phyloP scores from a whole-genome alignment of 176 grass and related monocot genomes.

The Otatea glauca region DNA sequence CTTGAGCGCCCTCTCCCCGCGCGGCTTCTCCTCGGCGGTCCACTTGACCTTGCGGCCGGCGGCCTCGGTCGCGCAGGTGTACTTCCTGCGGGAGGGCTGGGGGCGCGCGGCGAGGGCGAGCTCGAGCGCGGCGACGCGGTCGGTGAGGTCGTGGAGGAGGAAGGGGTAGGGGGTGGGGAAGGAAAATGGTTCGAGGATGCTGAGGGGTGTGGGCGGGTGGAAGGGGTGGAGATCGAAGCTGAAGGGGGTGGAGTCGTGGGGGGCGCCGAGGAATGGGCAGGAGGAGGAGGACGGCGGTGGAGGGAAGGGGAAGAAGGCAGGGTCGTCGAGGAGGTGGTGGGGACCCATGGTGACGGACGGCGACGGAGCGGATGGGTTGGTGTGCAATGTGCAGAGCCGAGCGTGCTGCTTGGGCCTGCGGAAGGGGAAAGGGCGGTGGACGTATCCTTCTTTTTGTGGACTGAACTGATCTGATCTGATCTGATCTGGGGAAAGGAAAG shows the following conservation, averaged over 20 bases:
- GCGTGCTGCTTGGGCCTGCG: too few relatives aligned
- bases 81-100: conserved; percentile 50
- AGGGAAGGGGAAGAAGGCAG: conserved; percentile 44
- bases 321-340: conserved; percentile 48
- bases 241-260: conserved; percentile 34
- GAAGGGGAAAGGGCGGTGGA: too few relatives aligned
- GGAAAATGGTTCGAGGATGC: conserved; percentile 36
- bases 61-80: conserved; percentile 59
- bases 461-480: too few relatives aligned
- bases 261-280: conserved; percentile 32
- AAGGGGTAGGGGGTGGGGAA: conserved; percentile 18
- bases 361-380: conserved; percentile 3
- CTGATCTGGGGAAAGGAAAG: too few relatives aligned
- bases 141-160: conserved; percentile 65
- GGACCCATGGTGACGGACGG: conserved; percentile 39
- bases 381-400: too few relatives aligned
- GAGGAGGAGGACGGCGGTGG: conserved; percentile 16
- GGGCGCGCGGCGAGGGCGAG: conserved; percentile 48
- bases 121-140: conserved; percentile 74
- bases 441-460: too few relatives aligned
- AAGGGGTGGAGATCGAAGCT: conserved; percentile 29
- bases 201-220: conserved; percentile 3
- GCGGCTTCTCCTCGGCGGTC: conserved; percentile 61
- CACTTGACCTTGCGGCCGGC: conserved; percentile 81
- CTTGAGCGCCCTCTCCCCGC: conserved; percentile 49